phyloP scores from a whole-genome alignment of 192 early-diverging fungal species.

The Backusella tarrabulga region DNA sequence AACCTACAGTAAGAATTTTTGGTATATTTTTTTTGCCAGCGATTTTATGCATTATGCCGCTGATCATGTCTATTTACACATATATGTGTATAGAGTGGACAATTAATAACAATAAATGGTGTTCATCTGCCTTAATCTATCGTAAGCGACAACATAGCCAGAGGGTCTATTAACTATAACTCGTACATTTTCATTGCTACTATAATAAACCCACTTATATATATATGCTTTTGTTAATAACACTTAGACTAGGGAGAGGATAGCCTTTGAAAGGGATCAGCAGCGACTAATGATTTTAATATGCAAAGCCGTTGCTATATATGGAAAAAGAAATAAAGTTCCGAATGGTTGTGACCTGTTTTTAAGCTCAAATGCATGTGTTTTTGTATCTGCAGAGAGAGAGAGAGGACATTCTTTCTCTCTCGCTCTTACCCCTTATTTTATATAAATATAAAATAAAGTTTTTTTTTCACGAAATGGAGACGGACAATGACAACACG shows the following conservation, averaged over 20 bases:
- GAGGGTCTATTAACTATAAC: too few species aligned
- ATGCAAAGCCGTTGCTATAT: not conserved
- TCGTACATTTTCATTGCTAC: too few species aligned
- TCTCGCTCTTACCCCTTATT: not conserved
- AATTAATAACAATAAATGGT: too few species aligned
- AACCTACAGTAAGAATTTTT: too few species aligned
- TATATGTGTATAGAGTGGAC: too few species aligned
- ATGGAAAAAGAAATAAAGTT: not conserved
- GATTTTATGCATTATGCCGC: too few species aligned
- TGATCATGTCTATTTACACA: too few species aligned
- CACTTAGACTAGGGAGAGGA: not conserved
- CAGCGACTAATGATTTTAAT: not conserved
- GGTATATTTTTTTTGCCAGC: too few species aligned
- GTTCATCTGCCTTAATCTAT: too few species aligned
- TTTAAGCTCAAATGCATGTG: not conserved
- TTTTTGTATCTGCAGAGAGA: not conserved
- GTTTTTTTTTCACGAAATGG: not conserved
- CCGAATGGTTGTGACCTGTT: not conserved
- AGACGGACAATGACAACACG: not conserved
- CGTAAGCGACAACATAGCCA: too few species aligned
- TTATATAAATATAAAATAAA: not conserved
- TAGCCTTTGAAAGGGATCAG: not conserved
- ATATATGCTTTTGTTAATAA: too few species aligned
- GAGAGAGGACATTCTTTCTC: not conserved
- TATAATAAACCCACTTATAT: too few species aligned